phyloP scores from a whole-genome alignment of 306 rosid species.

The Cicer judaicum region DNA sequence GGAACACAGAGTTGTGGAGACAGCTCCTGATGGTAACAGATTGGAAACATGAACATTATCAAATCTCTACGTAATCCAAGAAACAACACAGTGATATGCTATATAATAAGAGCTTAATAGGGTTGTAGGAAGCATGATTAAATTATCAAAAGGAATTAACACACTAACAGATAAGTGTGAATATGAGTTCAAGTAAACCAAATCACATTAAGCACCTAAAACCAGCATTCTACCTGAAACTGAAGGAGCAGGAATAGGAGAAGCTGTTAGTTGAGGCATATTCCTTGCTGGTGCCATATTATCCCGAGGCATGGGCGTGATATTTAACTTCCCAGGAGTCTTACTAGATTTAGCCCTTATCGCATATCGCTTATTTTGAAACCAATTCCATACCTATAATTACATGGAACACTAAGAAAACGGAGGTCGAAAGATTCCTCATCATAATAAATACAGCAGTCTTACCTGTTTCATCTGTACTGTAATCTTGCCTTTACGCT shows the following conservation, averaged over 20 bases:
- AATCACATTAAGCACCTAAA: conserved; percentile 23
- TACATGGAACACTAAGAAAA: conserved; percentile 46
- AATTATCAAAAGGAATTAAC: conserved; percentile 25
- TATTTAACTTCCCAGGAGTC: conserved; percentile 77
- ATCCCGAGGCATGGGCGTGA: conserved; percentile 76
- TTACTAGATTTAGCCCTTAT: conserved; percentile 83
- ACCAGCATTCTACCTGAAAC: conserved; percentile 67
- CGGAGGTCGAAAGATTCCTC: conserved; percentile 15
- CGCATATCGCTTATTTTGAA: conserved; percentile 95
- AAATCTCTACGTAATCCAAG: conserved; percentile 11
- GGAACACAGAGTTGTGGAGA: neutral
- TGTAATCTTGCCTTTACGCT: conserved; percentile 86
- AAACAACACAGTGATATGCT: conserved; percentile 15
- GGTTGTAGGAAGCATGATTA: conserved; percentile 27
- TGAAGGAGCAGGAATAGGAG: conserved; percentile 71
- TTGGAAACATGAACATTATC: conserved; percentile 29
- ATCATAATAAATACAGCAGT: conserved; percentile 29
- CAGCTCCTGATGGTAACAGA: conserved; percentile 22
- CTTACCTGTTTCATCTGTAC: conserved; percentile 99
- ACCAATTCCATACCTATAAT: conserved; percentile 97
- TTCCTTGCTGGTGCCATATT: conserved; percentile 68
- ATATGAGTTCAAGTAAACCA: conserved; percentile 32
- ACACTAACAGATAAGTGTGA: conserved; percentile 9
- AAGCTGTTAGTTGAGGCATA: conserved; percentile 68
- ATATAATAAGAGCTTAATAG: neutral